Base-by-base conservation (phyloP, 768 basidiomycete genomes). In the Dentipellis sp. region DNA sequence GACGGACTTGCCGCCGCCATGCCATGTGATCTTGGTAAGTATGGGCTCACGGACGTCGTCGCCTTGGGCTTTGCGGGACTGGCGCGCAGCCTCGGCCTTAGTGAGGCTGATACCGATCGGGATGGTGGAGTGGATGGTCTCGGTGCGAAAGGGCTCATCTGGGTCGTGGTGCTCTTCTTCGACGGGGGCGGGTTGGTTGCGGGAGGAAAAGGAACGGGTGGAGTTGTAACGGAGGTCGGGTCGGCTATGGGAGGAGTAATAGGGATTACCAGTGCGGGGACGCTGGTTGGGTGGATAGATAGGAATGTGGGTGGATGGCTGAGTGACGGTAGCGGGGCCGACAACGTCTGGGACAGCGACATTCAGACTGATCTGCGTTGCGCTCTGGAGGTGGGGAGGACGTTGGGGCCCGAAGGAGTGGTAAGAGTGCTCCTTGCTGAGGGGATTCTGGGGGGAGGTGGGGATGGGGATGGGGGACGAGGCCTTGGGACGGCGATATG, bases 61-160 rank as follows among this genome's bases (percentile, higher is more conserved):
- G 53, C 59, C 86, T 29, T 29, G 29, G 58, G 63, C 22, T 59
- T 59, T 50, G 58, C 66, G 53, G 65, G 62, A 51, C 70, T 70
- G n/a, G 65, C 68, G 62, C 17, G 61, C 59, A 50, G 58, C 66
- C 53, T 71, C 70, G 17, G 66, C 69, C 10, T 63, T 68, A 0
- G 71, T 69, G 35, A 74, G 73, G 14, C 66, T 64, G 12, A 85
- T 66, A 0, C 78, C 77, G 16, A 80, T 69, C 0, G 86, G 86
- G 54, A 88, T 82, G 11, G 79, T 79, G 11, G 83, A 85, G 50
- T 74, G 71, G 29, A 88, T 81, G 16, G 78, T 76, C 66, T 88
- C 84, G 87, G 83, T 6, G 70, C 78, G 5, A 79, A 64, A 3
- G 82, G 86, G 60, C 82, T 83, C 35, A 45, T n/a, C 6, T n/a